Conservation (phyloP, 176 grass and related monocot genomes). For the Pontederia paniculata region DNA sequence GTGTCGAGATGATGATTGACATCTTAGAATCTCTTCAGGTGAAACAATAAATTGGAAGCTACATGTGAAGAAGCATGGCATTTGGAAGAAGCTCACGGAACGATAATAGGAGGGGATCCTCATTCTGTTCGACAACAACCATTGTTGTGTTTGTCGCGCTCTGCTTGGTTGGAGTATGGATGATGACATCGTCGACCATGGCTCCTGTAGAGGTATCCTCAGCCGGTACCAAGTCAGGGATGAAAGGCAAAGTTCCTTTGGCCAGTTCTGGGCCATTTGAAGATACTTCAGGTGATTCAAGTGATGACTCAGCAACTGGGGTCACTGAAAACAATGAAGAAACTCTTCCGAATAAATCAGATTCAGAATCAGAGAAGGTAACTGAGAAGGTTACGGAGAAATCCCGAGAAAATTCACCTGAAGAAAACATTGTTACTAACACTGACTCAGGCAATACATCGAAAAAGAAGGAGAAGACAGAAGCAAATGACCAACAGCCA, state of each 20-base stretch:
- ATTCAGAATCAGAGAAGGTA: slow-evolving; percentile 4
- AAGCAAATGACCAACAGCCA: background rate
- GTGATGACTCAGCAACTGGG: slow-evolving; percentile 1
- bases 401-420: background rate
- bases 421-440: background rate
- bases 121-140: background rate
- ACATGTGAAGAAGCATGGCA: background rate
- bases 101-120: background rate
- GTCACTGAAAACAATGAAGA: background rate
- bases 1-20: too few species aligned
- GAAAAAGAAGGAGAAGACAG: background rate
- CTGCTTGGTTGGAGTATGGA: slow-evolving; percentile 9
- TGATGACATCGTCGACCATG: background rate
- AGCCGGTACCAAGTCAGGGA: too few species aligned
- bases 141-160: slow-evolving; percentile 2
- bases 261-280: slow-evolving; percentile 2
- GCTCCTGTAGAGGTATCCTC: slow-evolving; percentile 2
- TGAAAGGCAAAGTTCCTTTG: background rate
- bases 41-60: too few species aligned
- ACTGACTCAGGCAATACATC: background rate
- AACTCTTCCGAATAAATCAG: slow-evolving; percentile 4
- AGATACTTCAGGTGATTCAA: slow-evolving; percentile 10
- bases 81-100: background rate
- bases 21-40: too few species aligned
- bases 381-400: background rate